A percentile compares a stretch with the other conserved stretches of the same genome.
Evolutionary conservation across 2,329 filamentous ascomycete genomes (phyloP).

Genomic region (Ophiostoma sp.): DNA sequence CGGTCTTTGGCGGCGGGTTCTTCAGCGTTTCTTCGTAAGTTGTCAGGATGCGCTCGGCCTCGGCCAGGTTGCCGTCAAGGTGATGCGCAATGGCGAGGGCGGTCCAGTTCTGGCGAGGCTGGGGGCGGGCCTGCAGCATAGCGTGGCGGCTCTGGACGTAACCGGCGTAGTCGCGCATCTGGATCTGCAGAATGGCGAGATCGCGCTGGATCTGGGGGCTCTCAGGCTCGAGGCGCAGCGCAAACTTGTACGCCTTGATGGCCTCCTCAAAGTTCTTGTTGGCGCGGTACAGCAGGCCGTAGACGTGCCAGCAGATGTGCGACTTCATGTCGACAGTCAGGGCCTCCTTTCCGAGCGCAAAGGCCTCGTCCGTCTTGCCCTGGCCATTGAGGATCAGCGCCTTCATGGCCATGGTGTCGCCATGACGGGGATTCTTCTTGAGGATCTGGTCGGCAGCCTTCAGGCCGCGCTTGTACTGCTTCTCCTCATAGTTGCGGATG

Average conservation of each 20-base stretch:
- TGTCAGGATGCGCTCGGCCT: constrained; percentile 87
- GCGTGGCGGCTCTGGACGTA: constrained; percentile 85
- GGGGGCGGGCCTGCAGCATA: constrained; percentile 83
- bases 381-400: constrained; percentile 92
- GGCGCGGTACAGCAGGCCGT: constrained; percentile 87
- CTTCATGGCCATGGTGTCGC: constrained; percentile 98
- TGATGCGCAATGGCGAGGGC: constrained; percentile 94
- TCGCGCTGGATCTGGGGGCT: constrained; percentile 93
- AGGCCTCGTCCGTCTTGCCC: constrained; percentile 91
- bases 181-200: constrained; percentile 86
- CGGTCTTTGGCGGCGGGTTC: constrained; percentile 69
- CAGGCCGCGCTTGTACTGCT: constrained; percentile 93
- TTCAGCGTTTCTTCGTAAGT: constrained; percentile 95
- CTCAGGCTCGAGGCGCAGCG: constrained; percentile 88
- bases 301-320: constrained; percentile 99
- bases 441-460: constrained; percentile 97
- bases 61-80: constrained; percentile 76
- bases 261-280: constrained; percentile 99
- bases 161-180: constrained; percentile 93
- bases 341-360: constrained; percentile 86
- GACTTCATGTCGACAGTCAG: constrained; percentile 97
- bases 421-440: constrained; percentile 91
- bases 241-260: constrained; percentile 98
- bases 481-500: constrained; percentile 94
- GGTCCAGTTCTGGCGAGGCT: constrained; percentile 91